Percentiles rank a stretch among this genome's conserved stretches.
Conservation (phyloP, 495 filamentous ascomycete genomes). For the Lasiosphaeriaceae sp. region DNA sequence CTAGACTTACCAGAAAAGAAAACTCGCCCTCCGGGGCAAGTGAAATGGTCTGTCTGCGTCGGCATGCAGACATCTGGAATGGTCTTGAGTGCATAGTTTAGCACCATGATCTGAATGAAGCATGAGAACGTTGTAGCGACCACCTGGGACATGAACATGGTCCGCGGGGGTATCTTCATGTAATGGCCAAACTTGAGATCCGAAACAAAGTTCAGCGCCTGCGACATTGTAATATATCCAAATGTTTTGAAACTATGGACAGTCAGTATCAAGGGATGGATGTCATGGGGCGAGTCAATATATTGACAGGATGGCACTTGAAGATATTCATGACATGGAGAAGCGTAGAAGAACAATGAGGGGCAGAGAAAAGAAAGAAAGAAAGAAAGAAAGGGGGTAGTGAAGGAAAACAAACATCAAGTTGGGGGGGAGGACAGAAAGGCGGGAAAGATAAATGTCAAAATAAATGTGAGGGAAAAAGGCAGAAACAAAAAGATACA, state of each 20-base stretch:
- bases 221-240: conserved; percentile 65
- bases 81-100: conserved; percentile 60
- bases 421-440: too few species aligned
- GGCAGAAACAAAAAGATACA: too few species aligned
- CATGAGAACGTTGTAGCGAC: conserved; percentile 63
- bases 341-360: too few species aligned
- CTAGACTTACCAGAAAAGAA: conserved; percentile 56
- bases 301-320: too few species aligned
- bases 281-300: too few species aligned
- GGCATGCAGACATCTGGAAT: conserved; percentile 60
- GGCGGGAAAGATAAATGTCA: too few species aligned
- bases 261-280: background rate
- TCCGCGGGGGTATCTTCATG: conserved; percentile 66
- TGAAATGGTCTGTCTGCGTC: conserved; percentile 59
- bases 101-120: conserved; percentile 61
- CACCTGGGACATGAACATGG: conserved; percentile 65
- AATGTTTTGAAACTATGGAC: conserved; percentile 64
- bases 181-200: conserved; percentile 64
- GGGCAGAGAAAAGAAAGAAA: too few species aligned
- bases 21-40: conserved; percentile 62
- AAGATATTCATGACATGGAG: too few species aligned
- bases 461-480: too few species aligned
- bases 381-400: too few species aligned
- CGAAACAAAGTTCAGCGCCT: conserved; percentile 50
- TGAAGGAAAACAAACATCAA: too few species aligned